Evolutionary conservation across 768 basidiomycete species (phyloP), one percentile per base, ranked within the genome.

Genomic region (Rhizopogon salebrosus): DNA sequence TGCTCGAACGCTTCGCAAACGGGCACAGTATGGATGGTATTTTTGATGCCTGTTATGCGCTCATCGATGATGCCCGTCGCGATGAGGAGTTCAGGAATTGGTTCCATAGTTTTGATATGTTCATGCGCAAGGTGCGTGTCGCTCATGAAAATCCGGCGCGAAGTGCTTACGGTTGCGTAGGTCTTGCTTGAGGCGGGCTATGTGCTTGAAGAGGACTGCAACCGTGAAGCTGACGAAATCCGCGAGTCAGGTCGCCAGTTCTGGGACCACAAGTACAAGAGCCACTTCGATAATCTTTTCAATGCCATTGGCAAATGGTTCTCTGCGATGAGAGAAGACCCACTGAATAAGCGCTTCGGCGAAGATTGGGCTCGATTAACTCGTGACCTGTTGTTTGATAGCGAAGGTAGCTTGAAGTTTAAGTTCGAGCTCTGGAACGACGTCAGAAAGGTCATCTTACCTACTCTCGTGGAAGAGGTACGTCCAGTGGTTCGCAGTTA

Each of bases 1-100:
- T 98, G 10, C 82, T 97, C 38, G 94, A 98, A 69, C 85, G 95
- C 20, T 94, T 98, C 65, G 95, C 95, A 6, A 86, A 91, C 60
- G 80, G 79, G 49, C 64, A 72, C 60, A 82, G 81, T 36, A 78
- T 94, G 69, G 74, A 85, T 52, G 67, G 76, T 27, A 78, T 95
- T 53, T 74, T 88, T 34, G 80, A 89, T 56, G 79, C 93, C 4
- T 74, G 87, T 37, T 76, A 86, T 60, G 78, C 77, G 2, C 75
- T 99, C 14, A 85, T 85, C 56, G 76, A 84, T 43, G 91, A 95
- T 64, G 79, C 89, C 0, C 74, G 76, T 45, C 74, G 84, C 38
- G 95, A 99, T 55, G 75, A 80, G 24, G 86, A 81, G 53, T 77
- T 99, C 35, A 73, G 82, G 40, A 64, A 74, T 18, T 97, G 92